Conservation (phyloP, 768 basidiomycete genomes). For the Kwoniella sp. region DNA sequence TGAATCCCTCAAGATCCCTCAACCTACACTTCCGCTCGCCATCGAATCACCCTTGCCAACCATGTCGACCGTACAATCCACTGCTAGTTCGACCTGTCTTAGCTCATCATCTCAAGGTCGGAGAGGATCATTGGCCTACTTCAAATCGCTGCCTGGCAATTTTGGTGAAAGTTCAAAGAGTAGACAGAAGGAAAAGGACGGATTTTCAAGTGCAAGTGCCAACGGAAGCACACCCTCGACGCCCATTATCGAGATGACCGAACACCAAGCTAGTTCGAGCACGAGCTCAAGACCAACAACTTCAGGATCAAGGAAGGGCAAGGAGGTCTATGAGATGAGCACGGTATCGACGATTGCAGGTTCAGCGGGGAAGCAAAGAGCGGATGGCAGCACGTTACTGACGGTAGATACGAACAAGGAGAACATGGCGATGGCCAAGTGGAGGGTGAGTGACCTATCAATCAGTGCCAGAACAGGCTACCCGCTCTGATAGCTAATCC, state of each 20-base stretch:
- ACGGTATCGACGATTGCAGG: background rate
- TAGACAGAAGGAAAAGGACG: background rate
- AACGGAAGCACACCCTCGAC: slow-evolving; percentile 1
- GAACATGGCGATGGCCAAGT: slow-evolving; percentile 45
- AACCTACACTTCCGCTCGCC: background rate
- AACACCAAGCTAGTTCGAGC: background rate
- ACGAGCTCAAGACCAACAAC: slow-evolving; percentile 11
- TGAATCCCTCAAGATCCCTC: slow-evolving; percentile 20
- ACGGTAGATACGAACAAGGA: slow-evolving; percentile 24
- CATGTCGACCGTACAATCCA: background rate
- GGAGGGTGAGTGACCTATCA: slow-evolving; percentile 38
- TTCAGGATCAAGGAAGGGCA: slow-evolving; percentile 21
- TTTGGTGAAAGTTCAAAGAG: background rate
- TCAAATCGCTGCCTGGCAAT: background rate
- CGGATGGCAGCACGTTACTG: background rate
- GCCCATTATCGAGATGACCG: background rate
- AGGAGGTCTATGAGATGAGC: slow-evolving; percentile 19
- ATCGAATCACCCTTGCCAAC: background rate
- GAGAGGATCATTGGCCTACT: slow-evolving; percentile 9
- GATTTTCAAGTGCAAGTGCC: background rate
- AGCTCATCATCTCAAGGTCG: slow-evolving; percentile 1
- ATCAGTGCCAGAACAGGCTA: background rate
- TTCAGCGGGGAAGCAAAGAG: background rate
- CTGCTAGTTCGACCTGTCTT: background rate
- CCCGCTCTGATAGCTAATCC: background rate